phyloP scores from a whole-genome alignment of 2,329 filamentous ascomycete genomes.

The Chaetomium globosum region DNA sequence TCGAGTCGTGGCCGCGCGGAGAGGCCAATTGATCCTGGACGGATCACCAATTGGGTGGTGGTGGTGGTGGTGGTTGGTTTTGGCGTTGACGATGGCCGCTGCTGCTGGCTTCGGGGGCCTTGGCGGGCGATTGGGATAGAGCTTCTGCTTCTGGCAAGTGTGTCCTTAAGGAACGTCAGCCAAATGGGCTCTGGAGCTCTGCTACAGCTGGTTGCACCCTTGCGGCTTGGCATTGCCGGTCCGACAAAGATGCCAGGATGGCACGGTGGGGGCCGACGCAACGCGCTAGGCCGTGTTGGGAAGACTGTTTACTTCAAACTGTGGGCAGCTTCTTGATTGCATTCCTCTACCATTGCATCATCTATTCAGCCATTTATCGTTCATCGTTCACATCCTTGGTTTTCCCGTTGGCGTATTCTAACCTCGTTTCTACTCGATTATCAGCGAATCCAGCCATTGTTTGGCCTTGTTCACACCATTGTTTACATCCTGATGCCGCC shows the following conservation, averaged over 20 bases:
- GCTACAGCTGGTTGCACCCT: slow-evolving; percentile 25
- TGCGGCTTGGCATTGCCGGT: slow-evolving; percentile 27
- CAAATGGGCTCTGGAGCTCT: background rate
- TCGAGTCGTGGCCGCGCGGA: slow-evolving; percentile 5
- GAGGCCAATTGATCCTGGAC: slow-evolving; percentile 33
- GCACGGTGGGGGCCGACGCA: slow-evolving; percentile 11
- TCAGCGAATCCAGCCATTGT: background rate
- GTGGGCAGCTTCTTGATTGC: slow-evolving; percentile 16
- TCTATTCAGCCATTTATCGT: slow-evolving; percentile 12
- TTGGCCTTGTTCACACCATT: slow-evolving; percentile 7
- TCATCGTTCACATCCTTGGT: background rate
- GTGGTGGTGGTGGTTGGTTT: slow-evolving; percentile 15
- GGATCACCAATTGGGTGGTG: slow-evolving; percentile 1
- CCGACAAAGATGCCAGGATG: slow-evolving; percentile 19
- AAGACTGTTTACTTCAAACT: slow-evolving; percentile 40
- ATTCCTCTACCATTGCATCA: slow-evolving; percentile 15
- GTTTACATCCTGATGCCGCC: slow-evolving; percentile 33
- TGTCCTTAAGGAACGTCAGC: slow-evolving; percentile 34
- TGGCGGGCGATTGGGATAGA: slow-evolving; percentile 24
- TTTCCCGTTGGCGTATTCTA: background rate
- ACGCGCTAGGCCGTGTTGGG: slow-evolving; percentile 35
- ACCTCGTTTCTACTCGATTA: background rate
- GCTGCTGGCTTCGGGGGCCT: slow-evolving; percentile 20
- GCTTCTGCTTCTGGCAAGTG: slow-evolving; percentile 22
- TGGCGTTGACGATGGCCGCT: slow-evolving; percentile 20